Evolutionary conservation across 345 rosid genomes (phyloP).

Genomic region (Gossypium anomalum): DNA sequence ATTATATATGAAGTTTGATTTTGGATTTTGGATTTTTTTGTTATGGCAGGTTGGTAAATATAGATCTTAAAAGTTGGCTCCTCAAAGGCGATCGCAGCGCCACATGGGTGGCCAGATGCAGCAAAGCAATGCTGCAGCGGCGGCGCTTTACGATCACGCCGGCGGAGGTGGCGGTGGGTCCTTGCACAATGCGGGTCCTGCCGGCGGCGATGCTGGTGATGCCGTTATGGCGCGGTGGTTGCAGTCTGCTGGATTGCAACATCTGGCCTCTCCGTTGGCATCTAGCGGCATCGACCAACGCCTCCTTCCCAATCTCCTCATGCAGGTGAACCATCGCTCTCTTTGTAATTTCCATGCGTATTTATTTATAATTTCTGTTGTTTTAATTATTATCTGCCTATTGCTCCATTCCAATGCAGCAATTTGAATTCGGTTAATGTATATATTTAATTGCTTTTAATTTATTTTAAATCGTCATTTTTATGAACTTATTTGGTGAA

Average conservation of each 20-base stretch:
- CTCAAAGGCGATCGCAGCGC: slow-evolving; percentile 99
- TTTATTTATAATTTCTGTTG: not conserved
- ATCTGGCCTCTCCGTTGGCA: slow-evolving; percentile 96
- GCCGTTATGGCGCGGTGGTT: slow-evolving; percentile 99
- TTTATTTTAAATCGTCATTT: not conserved
- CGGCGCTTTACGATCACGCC: slow-evolving; percentile 69
- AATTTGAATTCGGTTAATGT: not conserved
- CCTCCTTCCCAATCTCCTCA: slow-evolving; percentile 76
- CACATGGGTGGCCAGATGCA: slow-evolving; percentile 99
- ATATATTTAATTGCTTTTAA: not conserved
- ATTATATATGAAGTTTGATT: slow-evolving; percentile 4
- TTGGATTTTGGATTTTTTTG: not conserved
- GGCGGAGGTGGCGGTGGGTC: slow-evolving; percentile 33
- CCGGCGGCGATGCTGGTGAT: slow-evolving; percentile 77
- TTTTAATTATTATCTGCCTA: not conserved
- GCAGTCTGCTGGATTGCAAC: slow-evolving; percentile 99
- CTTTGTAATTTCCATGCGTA: not conserved
- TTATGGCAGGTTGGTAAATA: slow-evolving; percentile 40
- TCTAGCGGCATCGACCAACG: slow-evolving; percentile 75
- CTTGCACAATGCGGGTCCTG: slow-evolving; percentile 58
- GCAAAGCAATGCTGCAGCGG: slow-evolving; percentile 84
- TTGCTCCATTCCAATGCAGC: not conserved
- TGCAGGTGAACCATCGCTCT: slow-evolving; percentile 56
- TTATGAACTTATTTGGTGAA: not conserved
- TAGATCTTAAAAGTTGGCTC: slow-evolving; percentile 97